A percentile compares a stretch with the other conserved stretches of the same genome.
Evolutionary conservation across 805 yeast species (phyloP).

Genomic region (Debaryomyces maramus): DNA sequence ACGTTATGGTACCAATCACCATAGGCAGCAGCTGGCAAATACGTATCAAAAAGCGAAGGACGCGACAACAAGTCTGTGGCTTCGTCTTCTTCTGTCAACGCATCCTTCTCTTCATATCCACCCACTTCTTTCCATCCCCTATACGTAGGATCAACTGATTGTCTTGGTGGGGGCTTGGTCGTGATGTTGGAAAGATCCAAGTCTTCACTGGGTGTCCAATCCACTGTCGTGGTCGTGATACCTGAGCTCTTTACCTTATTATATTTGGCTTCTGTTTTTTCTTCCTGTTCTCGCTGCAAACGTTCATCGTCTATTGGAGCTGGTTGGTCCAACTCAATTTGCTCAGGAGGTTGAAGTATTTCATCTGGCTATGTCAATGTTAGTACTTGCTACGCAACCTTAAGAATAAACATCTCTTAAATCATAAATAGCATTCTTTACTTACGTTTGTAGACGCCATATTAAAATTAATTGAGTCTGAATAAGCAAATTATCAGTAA

Average conservation of each 20-base stretch:
- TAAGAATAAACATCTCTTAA: not conserved
- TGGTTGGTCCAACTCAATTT: slow-evolving; percentile 18
- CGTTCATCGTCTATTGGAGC: slow-evolving; percentile 10
- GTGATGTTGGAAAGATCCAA: slow-evolving; percentile 32
- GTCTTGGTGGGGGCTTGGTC: slow-evolving; percentile 45
- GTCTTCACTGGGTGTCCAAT: slow-evolving; percentile 38
- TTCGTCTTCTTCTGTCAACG: slow-evolving; percentile 66
- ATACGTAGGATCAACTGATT: slow-evolving; percentile 62
- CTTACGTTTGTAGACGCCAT: slow-evolving; percentile 3
- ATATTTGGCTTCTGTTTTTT: slow-evolving; percentile 4
- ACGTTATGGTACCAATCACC: slow-evolving; percentile 97
- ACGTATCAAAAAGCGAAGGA: slow-evolving; percentile 72
- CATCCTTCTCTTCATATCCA: slow-evolving; percentile 74
- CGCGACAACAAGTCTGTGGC: slow-evolving; percentile 65
- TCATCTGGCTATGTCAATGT: slow-evolving; percentile 29
- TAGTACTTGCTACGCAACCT: not conserved
- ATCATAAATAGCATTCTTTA: too few relatives aligned
- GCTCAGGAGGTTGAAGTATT: slow-evolving; percentile 35
- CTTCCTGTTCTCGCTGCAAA: slow-evolving; percentile 5
- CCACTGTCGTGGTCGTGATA: slow-evolving; percentile 10
- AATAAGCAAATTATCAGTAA: not conserved
- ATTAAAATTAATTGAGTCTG: not conserved
- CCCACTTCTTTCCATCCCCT: slow-evolving; percentile 96
- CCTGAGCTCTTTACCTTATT: slow-evolving; percentile 2
- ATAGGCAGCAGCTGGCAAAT: slow-evolving; percentile 70